Base-by-base conservation (phyloP, 768 basidiomycete species). In the Paxillus rubicundulus region DNA sequence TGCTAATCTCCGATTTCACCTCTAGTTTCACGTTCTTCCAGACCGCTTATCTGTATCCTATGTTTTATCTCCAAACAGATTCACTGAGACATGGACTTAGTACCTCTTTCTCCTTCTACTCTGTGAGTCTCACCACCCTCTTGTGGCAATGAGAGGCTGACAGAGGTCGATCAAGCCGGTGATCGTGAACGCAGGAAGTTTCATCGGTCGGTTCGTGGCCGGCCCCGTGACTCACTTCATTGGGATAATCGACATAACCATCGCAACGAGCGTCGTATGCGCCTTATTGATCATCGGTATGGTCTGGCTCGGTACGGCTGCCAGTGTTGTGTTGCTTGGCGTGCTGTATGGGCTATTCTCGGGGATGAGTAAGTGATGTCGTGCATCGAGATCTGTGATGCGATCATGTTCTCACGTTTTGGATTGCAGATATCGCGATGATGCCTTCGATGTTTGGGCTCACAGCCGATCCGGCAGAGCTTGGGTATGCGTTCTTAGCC, bases 61-160 rank as follows among this genome's bases (percentile, higher is more conserved):
- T 78, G 40, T 84, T 81, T 63, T 85, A 82, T 62, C 67, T 86
- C 17, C 84, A 86, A 57, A 60, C 84, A 6, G 76, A 81, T 43
- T 73, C 82, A 3, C 71, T 81, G 13, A 70, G 70, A 50, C 80
- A 80, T 43, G 78, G 78, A 3, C 67, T 82, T 20, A 60, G 67
- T 37, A 50, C 69, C 1, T 66, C 65, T 20, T 68, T 86, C 14
- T 75, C 83, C 0, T 84, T 84, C 56, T 84, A 84, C 58, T 75
- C 74, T 18, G 83, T 82, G 49, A 27, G 65, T 55, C 10, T 39
- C 13, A 28, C 34, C 10, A n/a, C 2, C 45, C 24, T 24, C 24
- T 27, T 14, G 30, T 42, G 13, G 42, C 18, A 10, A 24, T 2
- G 5, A 18, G 10, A 13, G 13, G 14, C 45, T 64, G 45, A 56